phyloP scores from a whole-genome alignment of 306 rosid genomes.

The Oxytropis ochrocephala region DNA sequence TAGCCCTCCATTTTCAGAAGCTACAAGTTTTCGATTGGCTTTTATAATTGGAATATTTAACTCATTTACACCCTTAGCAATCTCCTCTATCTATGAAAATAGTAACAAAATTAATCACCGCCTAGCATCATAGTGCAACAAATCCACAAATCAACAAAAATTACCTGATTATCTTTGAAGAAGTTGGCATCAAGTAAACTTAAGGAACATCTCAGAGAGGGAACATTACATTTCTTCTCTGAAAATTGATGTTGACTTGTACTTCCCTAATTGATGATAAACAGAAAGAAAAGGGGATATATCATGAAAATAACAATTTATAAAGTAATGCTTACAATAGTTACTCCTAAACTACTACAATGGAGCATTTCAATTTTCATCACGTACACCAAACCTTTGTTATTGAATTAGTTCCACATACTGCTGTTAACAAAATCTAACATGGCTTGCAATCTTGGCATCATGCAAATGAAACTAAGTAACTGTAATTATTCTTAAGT shows the following conservation, averaged over 20 bases:
- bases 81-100: constrained; percentile 41
- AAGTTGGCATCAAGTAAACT: constrained; percentile 58
- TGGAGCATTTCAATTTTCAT: not conserved
- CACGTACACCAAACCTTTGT: not conserved
- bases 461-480: not conserved
- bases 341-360: not conserved
- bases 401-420: not conserved
- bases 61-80: constrained; percentile 41
- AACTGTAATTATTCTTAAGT: not conserved
- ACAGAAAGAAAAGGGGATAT: not conserved
- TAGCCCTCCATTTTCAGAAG: constrained; percentile 58
- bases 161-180: constrained; percentile 49
- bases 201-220: constrained; percentile 41
- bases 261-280: constrained; percentile 41
- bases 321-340: not conserved
- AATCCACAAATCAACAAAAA: not conserved
- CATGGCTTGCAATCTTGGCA: not conserved
- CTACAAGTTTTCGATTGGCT: constrained; percentile 55
- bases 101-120: not conserved
- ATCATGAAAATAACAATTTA: not conserved
- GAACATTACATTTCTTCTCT: constrained; percentile 1
- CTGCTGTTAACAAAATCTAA: not conserved
- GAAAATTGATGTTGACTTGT: constrained; percentile 23
- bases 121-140: not conserved
- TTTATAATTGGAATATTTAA: constrained; percentile 45